Evolutionary conservation across 2,329 filamentous ascomycete species (phyloP).

Genomic region (Stromatinia cepivora): DNA sequence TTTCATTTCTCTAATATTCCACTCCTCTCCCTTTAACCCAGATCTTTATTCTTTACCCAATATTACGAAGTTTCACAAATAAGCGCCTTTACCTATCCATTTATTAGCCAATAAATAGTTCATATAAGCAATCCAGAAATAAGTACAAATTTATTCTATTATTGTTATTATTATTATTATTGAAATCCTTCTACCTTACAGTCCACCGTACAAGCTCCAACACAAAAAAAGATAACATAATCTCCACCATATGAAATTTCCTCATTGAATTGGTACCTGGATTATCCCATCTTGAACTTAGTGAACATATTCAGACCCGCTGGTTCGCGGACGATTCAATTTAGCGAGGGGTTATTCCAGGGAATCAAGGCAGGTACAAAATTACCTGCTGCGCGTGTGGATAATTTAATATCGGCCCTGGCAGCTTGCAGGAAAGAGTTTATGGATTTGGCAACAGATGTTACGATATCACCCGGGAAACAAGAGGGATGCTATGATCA

Average conservation of each 20-base stretch:
- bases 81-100: slow-evolving; percentile 4
- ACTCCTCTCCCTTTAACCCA: not conserved
- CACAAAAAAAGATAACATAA: not conserved
- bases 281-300: slow-evolving; percentile 6
- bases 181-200: not conserved
- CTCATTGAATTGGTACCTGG: slow-evolving; percentile 5
- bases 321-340: not conserved
- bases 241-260: slow-evolving; percentile 17
- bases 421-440: not conserved
- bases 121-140: not conserved
- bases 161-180: not conserved
- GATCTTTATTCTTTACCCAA: slow-evolving; percentile 1
- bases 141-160: not conserved
- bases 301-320: slow-evolving; percentile 6
- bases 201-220: slow-evolving; percentile 11
- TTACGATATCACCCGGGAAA: slow-evolving; percentile 12
- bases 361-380: slow-evolving; percentile 10
- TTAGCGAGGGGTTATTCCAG: not conserved
- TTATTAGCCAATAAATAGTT: slow-evolving; percentile 10
- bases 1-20: not conserved
- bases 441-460: not conserved
- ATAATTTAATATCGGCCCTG: not conserved
- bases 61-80: not conserved
- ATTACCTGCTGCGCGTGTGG: not conserved
- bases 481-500: not conserved